Base-by-base conservation (phyloP, 345 rosid genomes). In the Acer saccharum region DNA sequence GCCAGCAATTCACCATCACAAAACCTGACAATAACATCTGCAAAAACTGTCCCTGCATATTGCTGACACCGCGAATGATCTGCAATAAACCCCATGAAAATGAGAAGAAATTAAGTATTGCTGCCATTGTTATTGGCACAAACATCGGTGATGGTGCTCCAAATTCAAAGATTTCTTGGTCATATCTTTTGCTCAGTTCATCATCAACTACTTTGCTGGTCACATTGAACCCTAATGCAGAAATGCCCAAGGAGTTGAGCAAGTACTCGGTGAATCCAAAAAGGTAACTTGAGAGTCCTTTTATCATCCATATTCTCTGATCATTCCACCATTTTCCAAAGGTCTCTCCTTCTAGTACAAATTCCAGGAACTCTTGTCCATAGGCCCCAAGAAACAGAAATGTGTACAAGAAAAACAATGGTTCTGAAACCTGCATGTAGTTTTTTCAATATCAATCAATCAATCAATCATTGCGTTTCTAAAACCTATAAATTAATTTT, bases 241-340 rank as follows among this genome's bases (percentile, higher is more conserved):
- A 80, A 16, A 93, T 61, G 61, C 92, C 92, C 4, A 89, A 61
- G 70, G 69, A 72, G 71, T 84, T 86, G 64, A 89, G 89, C 0
- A 77, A 10, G 84, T 66, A 92, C 80, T 91, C 92, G 10, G 78
- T 12, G 10, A 68, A 18, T 7, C 91, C 90, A 55, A 87, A 87
- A 0, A 84, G 27, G 72, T 6, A 77, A 65, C 92, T 72, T 23
- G 95, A 71, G 1, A 86, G 8, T 8, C 94, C 90, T 64, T 83
- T 86, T 41, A 95, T 75, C 66, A 76, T 27, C 90, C 89, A 92
- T 61, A 89, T 86, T 64, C 96, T 84, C 71, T 85, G 96, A 74
- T 87, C 92, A 69, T 84, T 92, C 94, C 94, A 90, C 98, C 98
- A 93, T 75, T 71, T 86, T n/a, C 55, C 58, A 75, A 86, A 58